These are phyloP conservation scores for Madurella fahalii DNA, from an alignment of 2,329 filamentous ascomycete species.

Conservation along the genomic window DNA sequence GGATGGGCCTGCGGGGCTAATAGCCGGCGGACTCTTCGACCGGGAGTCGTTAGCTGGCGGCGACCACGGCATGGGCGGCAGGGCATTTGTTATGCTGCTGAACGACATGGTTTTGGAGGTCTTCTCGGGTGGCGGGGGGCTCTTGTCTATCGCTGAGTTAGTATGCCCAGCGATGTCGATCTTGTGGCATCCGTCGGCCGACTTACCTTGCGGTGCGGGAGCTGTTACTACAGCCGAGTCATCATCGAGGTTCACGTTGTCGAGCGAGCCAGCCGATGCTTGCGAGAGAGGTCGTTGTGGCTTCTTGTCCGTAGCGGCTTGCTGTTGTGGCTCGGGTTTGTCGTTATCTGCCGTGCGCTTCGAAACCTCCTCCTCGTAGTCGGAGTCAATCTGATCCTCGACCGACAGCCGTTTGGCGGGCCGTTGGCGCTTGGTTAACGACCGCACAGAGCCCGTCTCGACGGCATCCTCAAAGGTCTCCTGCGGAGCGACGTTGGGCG, in stretches of 20 bases:
- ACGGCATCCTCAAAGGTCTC: conserved; percentile 81
- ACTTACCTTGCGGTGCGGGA: conserved; percentile 23
- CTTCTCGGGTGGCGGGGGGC: conserved; percentile 27
- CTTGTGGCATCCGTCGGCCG: background rate
- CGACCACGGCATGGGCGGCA: conserved; percentile 71
- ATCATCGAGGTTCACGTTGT: conserved; percentile 65
- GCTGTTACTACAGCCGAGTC: conserved; percentile 35
- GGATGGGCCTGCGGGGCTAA: conserved; percentile 27
- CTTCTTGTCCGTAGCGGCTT: conserved; percentile 21
- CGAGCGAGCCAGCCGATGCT: conserved; percentile 41
- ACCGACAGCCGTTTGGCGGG: conserved; percentile 33
- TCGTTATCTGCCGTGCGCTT: conserved; percentile 20
- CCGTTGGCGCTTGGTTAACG: conserved; percentile 51
- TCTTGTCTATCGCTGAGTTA: conserved; percentile 23
- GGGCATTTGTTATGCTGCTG: conserved; percentile 66
- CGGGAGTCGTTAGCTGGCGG: conserved; percentile 49
- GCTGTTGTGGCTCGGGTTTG: conserved; percentile 20
- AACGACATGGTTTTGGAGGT: conserved; percentile 53
- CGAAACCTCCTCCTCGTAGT: conserved; percentile 29
- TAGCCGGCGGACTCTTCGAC: conserved; percentile 41
- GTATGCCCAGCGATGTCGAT: background rate
- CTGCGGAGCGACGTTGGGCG: conserved; percentile 37
- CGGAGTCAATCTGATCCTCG: conserved; percentile 25
- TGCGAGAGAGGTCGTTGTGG: conserved; percentile 38
- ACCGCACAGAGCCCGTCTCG: conserved; percentile 61